Evolutionary conservation across 176 grass and related monocot genomes (phyloP), one percentile per base, ranked within the genome.

Genomic region (Thinopyrum elongatum): DNA sequence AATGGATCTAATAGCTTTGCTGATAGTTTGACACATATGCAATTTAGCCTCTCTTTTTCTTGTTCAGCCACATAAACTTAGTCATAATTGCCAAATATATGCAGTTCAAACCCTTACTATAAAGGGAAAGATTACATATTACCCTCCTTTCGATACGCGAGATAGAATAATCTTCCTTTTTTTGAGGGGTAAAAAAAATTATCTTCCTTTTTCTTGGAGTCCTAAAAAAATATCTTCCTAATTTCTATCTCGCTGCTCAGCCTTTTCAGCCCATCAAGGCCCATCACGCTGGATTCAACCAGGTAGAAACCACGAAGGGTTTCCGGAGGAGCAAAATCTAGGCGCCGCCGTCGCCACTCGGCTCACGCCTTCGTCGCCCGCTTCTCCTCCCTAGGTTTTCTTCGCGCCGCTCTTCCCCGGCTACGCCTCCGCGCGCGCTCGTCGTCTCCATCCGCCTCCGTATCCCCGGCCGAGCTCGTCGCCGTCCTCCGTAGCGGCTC

Each of bases 271-370:
- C 42, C 42, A 75, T 11, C 0, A 49, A 75, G 42, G 72, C 71
- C 41, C 41, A 26, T 74, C 41, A 19, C 71, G 46, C 22, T 28
- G 41, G 39, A 47, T 26, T 28, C 71, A 74, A 44, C 72, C 72
- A 1, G 42, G 42, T 75, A 75, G 42, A 75, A 51, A 75, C 7
- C 25, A 74, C 39, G 1, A 74, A 74, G 71, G 72, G 72, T 49
- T 75, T 75, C 42, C 72, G 44, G 72, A 29, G 7, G 42, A 30
- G 72, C 72, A 51, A 75, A 75, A 75, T 75, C 72, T 19, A 75
- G 72, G 72, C 72, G 72, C 72, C 72, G 72, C 72, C 72, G 72
- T 51, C 72, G 71, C 41, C 71, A 46, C 41, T 74, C 70, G 23
- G 11, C 39, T 74, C 39, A 74, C 71, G 14, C 71, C 42, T 51